Evolutionary conservation across 208 protist species (phyloP), one percentile per base, ranked within the genome.

Genomic region (Leishmania guyanensis): DNA sequence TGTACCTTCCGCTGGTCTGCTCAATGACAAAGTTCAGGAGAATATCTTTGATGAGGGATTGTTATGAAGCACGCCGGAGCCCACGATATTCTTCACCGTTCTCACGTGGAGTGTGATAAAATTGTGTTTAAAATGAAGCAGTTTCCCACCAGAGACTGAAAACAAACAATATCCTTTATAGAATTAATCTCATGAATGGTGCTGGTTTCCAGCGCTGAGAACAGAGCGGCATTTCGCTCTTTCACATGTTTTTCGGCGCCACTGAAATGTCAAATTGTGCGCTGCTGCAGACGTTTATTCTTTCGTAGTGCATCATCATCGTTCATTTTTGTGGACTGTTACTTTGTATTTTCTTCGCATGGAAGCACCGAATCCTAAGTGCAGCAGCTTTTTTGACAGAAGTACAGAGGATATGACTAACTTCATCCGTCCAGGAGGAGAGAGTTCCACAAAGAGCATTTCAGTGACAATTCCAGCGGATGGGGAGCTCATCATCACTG

Each of bases 401-500:
- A 74, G 6, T 36, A 3, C 26, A 29, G 20, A 79, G 26, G 68
- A 14, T 17, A 86, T 82, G 78, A 58, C 8, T 33, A 80, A 86
- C 29, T 53, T 72, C 22, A 72, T 72, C 26, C 73, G 76, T n/a
- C 36, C 53, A 17, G 48, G 39, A 10, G 78, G 68, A 29, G 48
- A 65, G 46, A 51, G 69, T 46, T 17, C 50, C 54, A 20, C 60
- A 16, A 81, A 79, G n/a, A 78, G 54, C 10, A 48, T 87, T 5
- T 72, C 78, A 3, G 51, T 86, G 5, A 82, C 84, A 50, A 87
- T 90, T 79, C 77, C 84, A 26, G 70, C 87, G 0, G 93, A 93
- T 69, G 88, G 89, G 5, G 93, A 96, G 77, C 53, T 96, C 0
- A 80, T 92, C 36, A 79, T 96, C 48, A 58, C 56, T 51, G 93